Base-by-base conservation (phyloP, 2,329 filamentous ascomycete species). In the Pseudocercospora musae region DNA sequence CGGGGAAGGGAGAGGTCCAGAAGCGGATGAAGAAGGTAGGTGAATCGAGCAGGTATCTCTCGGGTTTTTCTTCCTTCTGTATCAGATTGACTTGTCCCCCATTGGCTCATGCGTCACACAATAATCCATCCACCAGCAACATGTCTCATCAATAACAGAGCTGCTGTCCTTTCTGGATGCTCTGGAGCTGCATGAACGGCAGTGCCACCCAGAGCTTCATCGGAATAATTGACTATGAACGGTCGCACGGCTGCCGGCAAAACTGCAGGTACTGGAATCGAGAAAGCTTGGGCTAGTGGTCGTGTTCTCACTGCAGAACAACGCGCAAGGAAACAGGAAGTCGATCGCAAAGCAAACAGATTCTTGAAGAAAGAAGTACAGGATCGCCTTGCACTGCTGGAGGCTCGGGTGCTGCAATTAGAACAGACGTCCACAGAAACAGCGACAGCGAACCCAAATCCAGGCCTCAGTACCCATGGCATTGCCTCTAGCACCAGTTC, bases 341-440 rank as follows among this genome's bases (percentile, higher is more conserved):
- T 66, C 27, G 66, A 68, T 54, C 63, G 66, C 4, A 68, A 66
- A 44, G 66, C 66, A n/a, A 68, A 68, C 54, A 58, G 66, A 7
- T 68, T 68, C 42, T 52, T 68, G 57, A 68, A 68, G 59, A 68
- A 68, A 58, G 66, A 68, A 60, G 66, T 68, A 23, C 66, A 68
- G 50, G 66, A 68, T 40, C 61, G 66, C 18, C 60, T 68, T 15
- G 57, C 65, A 15, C 58, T 64, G 55, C 63, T 68, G 15, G 66
- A 68, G 60, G 65, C 65, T 42, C 60, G 62, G 5, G 65, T 68
- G 5, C 37, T 67, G 23, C 58, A 65, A 44, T 40, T 68, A 44
- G 66, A 68, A 55, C 37, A 50, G 15, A 53, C 44, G 13, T 33
- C 46, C 8, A 23, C 46, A 20, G 58, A 44, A 23, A 42, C 40